Evolutionary conservation across 345 rosid species (phyloP).

Genomic region (Citrus reticulata): DNA sequence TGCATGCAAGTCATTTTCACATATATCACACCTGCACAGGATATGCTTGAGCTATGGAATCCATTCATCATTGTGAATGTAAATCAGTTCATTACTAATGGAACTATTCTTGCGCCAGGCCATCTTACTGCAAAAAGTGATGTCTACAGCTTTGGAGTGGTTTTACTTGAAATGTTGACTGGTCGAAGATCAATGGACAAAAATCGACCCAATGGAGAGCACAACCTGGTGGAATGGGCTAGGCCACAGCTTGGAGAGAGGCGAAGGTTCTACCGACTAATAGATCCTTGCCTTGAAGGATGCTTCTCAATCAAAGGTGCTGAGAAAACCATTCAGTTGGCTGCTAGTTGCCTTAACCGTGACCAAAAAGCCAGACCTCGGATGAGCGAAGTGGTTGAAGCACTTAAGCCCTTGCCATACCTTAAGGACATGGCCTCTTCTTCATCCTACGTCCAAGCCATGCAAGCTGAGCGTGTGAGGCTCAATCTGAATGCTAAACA

Average conservation of each 20-base stretch:
- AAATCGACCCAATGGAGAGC: constrained; percentile 13
- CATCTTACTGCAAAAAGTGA: constrained; percentile 44
- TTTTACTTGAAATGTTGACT: constrained; percentile 38
- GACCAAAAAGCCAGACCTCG: constrained; percentile 42
- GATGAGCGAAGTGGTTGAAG: constrained; percentile 42
- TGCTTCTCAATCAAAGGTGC: constrained; percentile 39
- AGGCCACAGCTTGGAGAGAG: constrained; percentile 36
- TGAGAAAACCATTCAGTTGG: constrained; percentile 38
- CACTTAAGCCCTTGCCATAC: constrained; percentile 30
- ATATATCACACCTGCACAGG: too few relatives aligned
- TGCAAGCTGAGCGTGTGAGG: constrained; percentile 23
- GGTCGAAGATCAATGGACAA: constrained; percentile 44
- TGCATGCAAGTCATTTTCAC: too few relatives aligned
- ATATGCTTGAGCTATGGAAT: too few relatives aligned
- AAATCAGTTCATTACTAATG: not conserved
- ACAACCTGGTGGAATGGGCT: constrained; percentile 46
- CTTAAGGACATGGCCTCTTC: constrained; percentile 42
- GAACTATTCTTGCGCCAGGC: constrained; percentile 19
- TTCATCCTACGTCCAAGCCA: constrained; percentile 29
- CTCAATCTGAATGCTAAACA: constrained; percentile 1
- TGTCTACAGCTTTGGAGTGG: constrained; percentile 44
- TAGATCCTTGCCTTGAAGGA: constrained; percentile 43
- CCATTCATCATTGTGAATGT: too few relatives aligned
- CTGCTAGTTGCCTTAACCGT: constrained; percentile 37
- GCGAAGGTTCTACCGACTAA: constrained; percentile 31